phyloP scores from a whole-genome alignment of 495 filamentous ascomycete genomes.

The Elasticomyces elasticus region DNA sequence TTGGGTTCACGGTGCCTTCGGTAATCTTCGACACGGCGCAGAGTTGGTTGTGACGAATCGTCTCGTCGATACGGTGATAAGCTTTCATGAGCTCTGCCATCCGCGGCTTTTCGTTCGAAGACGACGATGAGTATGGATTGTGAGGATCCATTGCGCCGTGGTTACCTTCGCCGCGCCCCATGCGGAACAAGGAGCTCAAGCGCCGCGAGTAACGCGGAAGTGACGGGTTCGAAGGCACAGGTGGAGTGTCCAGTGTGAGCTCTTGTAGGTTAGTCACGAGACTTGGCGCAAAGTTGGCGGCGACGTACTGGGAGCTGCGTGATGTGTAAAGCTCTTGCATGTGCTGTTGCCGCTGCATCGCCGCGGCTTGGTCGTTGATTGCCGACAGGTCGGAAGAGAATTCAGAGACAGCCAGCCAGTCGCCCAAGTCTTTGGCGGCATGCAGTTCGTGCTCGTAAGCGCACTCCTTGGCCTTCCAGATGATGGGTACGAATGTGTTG shows the following conservation, averaged over 20 bases:
- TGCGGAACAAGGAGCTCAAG: conserved; percentile 5
- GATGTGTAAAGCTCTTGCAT: conserved; percentile 12
- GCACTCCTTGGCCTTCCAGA: conserved; percentile 80
- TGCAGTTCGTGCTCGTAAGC: conserved; percentile 19
- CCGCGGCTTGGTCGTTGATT: neutral
- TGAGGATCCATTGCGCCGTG: neutral
- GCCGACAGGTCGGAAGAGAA: conserved; percentile 3
- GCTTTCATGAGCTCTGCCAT: conserved; percentile 60
- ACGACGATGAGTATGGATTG: neutral
- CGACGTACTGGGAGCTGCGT: conserved; percentile 13
- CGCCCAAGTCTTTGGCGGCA: conserved; percentile 10
- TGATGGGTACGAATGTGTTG: conserved; percentile 88
- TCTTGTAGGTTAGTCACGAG: conserved; percentile 12
- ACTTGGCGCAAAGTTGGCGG: conserved; percentile 9
- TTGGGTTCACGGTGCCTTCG: conserved; percentile 56
- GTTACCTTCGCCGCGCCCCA: conserved; percentile 1
- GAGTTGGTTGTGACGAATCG: conserved; percentile 62
- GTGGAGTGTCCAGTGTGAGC: conserved; percentile 2
- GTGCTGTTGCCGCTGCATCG: conserved; percentile 1
- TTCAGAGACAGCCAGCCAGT: conserved; percentile 8
- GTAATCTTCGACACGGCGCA: conserved; percentile 42
- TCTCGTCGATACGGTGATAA: conserved; percentile 71
- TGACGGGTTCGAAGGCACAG: neutral
- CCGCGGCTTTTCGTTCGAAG: conserved; percentile 32
- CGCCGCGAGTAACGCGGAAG: conserved; percentile 3